Conservation (phyloP, 163 green algal genomes). For the Volvox carteri region DNA sequence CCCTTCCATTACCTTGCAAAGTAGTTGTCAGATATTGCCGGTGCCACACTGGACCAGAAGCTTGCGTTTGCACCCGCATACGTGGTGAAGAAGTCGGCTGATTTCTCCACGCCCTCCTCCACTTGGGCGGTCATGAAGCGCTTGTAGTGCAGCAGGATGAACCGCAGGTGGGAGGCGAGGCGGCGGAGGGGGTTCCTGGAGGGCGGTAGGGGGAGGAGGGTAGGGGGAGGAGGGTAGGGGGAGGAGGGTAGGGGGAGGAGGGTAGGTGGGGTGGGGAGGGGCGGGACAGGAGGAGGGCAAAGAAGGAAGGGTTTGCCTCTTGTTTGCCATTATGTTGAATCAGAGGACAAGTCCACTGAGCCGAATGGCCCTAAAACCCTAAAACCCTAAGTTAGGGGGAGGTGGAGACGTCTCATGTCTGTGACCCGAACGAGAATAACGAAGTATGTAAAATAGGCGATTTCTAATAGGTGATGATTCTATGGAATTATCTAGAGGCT, state of each 20-base stretch:
- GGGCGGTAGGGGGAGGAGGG: background rate
- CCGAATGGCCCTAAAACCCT: too few species aligned
- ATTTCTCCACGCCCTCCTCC: background rate
- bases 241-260: background rate
- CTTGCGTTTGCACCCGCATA: conserved; percentile 29
- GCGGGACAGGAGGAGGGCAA: background rate
- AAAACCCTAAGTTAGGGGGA: too few species aligned
- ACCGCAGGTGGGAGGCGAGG: conserved; percentile 37
- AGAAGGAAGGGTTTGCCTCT: too few species aligned
- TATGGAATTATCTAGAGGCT: too few species aligned
- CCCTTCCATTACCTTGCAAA: background rate
- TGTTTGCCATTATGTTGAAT: too few species aligned
- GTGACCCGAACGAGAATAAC: too few species aligned
- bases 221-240: background rate
- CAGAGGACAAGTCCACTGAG: too few species aligned
- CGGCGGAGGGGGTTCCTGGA: conserved; percentile 29
- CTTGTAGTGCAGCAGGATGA: conserved; percentile 47
- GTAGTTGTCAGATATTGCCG: conserved; percentile 43
- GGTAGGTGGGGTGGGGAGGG: background rate
- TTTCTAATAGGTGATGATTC: too few species aligned
- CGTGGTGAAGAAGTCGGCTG: conserved; percentile 32
- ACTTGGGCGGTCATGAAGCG: conserved; percentile 38
- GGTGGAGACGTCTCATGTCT: too few species aligned
- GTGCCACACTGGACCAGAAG: conserved; percentile 40
- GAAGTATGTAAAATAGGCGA: too few species aligned